These are phyloP conservation scores for Penicillium hordei DNA, from an alignment of 2,329 filamentous ascomycete genomes.

Conservation along the genomic window DNA sequence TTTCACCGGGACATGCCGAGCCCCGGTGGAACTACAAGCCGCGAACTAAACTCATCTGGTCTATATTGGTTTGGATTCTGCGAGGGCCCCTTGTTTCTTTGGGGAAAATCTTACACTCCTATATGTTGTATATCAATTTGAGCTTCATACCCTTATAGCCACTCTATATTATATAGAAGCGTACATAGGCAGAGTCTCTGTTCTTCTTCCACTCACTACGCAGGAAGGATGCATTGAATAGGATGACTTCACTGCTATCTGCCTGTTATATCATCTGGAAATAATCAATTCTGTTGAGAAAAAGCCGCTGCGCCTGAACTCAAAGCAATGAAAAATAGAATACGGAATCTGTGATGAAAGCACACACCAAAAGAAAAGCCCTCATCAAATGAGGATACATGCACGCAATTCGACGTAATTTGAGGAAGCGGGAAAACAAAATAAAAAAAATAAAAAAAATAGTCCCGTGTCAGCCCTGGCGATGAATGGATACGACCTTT, in stretches of 20 bases:
- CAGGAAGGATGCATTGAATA: neutral
- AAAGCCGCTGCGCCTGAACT: neutral
- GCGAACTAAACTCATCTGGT: neutral
- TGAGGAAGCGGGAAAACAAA: neutral
- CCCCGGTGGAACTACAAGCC: neutral
- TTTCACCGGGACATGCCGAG: slow-evolving; percentile 3
- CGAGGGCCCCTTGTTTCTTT: neutral
- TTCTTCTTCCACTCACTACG: neutral
- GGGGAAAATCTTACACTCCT: neutral
- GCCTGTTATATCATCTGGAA: neutral
- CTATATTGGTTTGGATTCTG: neutral
- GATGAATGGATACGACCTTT: neutral
- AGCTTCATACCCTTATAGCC: neutral
- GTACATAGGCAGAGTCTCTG: neutral
- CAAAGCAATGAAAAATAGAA: neutral
- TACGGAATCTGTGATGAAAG: neutral
- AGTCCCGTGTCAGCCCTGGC: neutral
- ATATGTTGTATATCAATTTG: neutral
- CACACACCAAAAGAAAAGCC: neutral
- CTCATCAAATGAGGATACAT: neutral
- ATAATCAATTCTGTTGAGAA: neutral
- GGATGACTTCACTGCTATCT: neutral
- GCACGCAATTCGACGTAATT: neutral
- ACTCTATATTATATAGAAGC: neutral
- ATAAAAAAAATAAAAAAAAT: too few species aligned